Evolutionary conservation across 2,329 filamentous ascomycete species (phyloP), one percentile per base, ranked within the genome.

Genomic region (Colletotrichum tropicicola): DNA sequence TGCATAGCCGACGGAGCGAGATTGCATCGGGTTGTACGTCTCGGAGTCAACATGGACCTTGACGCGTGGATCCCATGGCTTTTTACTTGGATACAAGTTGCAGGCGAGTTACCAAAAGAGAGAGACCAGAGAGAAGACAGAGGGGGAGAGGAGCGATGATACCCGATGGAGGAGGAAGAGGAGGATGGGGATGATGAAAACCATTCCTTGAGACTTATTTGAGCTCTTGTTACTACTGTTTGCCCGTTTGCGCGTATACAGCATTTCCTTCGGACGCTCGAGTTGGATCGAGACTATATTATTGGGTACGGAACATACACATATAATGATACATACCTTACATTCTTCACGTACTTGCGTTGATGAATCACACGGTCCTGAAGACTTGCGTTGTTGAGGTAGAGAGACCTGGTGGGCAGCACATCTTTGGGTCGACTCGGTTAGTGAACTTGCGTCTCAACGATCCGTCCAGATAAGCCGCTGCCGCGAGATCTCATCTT

Each of bases 1-100:
- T 49, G 61, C 57, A 65, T 61, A 65, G 57, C 61, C 37, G 43
- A 35, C 23, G 45, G 53, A 58, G 53, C 45, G 32, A 55, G n/a
- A 49, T 23, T 17, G 45, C 21, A 48, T 48, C 51, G 32, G 41
- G 12, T 35, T 15, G 25, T 25, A 13, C 53, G 54, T 41, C 39
- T 27, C 10, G 28, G 56, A 47, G 43, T 47, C 30, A 15, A 30
- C 9, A 21, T 30, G 43, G 43, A 45, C 12, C 35, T 19, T 39
- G 47, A 45, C 15, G 17, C n/a, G n/a, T n/a, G n/a, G n/a, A n/a
- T n/a, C n/a, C n/a, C n/a, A n/a, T n/a, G 15, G 30, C 15, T 15
- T 53, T 35, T 28, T 45, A 15, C 5, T 41, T 45, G 45, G 28
- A 17, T 53, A 52, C 28, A 30, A 25, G 19, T 2, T 2, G 7